Evolutionary conservation across 176 grass and related monocot species (phyloP).

Genomic region (Eragrostis nindensis): DNA sequence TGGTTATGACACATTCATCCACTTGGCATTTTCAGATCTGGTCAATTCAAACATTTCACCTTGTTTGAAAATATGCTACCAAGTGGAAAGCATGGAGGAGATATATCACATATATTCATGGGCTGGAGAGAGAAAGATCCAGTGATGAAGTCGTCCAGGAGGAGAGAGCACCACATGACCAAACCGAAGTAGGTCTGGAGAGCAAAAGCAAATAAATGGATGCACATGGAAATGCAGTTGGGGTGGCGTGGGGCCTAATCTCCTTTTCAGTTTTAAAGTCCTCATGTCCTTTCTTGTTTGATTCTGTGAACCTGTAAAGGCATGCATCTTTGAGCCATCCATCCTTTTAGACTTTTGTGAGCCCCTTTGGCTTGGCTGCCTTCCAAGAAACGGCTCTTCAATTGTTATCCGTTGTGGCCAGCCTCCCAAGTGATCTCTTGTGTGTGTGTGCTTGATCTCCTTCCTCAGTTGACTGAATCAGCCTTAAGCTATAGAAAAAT

Average conservation of each 20-base stretch:
- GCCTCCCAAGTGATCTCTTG: conserved; percentile 13
- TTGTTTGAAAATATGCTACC: background rate
- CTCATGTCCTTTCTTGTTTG: conserved; percentile 48
- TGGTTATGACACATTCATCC: background rate
- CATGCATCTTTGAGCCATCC: conserved; percentile 55
- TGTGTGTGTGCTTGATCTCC: conserved; percentile 9
- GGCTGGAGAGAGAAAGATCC: background rate
- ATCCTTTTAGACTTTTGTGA: conserved; percentile 41
- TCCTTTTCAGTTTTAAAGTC: conserved; percentile 75
- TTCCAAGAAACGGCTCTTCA: conserved; percentile 47
- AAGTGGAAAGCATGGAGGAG: background rate
- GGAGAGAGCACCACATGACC: conserved; percentile 18
- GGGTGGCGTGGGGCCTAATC: background rate
- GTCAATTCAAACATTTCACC: background rate
- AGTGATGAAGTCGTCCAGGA: background rate
- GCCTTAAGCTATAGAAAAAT: background rate
- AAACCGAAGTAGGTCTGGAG: conserved; percentile 31
- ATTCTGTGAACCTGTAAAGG: conserved; percentile 55
- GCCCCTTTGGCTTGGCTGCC: conserved; percentile 12
- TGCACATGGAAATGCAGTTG: conserved; percentile 74
- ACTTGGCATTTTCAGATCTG: background rate
- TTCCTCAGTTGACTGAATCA: conserved; percentile 4
- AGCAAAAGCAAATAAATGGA: conserved; percentile 82
- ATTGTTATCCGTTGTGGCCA: conserved; percentile 33
- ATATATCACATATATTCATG: background rate